phyloP scores from a whole-genome alignment of 495 filamentous ascomycete species.

The Hypoxylon rickii region DNA sequence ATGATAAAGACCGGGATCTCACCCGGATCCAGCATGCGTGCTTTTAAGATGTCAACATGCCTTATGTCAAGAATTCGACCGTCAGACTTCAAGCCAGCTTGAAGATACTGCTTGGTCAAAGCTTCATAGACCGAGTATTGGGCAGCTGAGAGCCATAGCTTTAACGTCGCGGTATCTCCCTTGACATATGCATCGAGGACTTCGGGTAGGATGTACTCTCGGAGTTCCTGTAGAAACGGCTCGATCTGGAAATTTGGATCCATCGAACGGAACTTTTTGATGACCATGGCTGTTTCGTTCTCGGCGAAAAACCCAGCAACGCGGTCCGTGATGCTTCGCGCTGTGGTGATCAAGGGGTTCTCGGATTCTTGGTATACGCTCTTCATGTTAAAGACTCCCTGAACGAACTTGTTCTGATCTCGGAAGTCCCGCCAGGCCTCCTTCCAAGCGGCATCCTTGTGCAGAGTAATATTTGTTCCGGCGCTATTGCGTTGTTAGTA shows the following conservation, averaged over 20 bases:
- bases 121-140: conserved; percentile 95
- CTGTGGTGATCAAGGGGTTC: conserved; percentile 91
- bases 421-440: conserved; percentile 93
- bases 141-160: conserved; percentile 92
- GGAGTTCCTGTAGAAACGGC: conserved; percentile 88
- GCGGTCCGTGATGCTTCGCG: conserved; percentile 89
- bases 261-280: conserved; percentile 97
- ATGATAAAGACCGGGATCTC: conserved; percentile 98
- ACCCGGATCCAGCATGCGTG: conserved; percentile 92
- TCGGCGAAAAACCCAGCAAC: conserved; percentile 96
- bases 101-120: conserved; percentile 90
- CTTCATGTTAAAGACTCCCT: conserved; percentile 82
- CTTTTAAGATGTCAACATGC: conserved; percentile 86
- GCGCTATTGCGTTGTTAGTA: no score
- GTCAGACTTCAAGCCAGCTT: conserved; percentile 89
- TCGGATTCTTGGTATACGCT: conserved; percentile 91
- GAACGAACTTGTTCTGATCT: conserved; percentile 85
- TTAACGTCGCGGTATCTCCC: conserved; percentile 87
- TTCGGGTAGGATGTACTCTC: conserved; percentile 97
- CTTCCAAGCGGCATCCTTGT: conserved; percentile 96
- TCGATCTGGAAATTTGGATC: conserved; percentile 95
- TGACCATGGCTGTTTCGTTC: conserved; percentile 94
- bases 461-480: conserved; percentile 89
- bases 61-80: conserved; percentile 93
- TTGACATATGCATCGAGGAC: conserved; percentile 98